Conservation (phyloP, 495 filamentous ascomycete species). For the Niebla homalea region DNA sequence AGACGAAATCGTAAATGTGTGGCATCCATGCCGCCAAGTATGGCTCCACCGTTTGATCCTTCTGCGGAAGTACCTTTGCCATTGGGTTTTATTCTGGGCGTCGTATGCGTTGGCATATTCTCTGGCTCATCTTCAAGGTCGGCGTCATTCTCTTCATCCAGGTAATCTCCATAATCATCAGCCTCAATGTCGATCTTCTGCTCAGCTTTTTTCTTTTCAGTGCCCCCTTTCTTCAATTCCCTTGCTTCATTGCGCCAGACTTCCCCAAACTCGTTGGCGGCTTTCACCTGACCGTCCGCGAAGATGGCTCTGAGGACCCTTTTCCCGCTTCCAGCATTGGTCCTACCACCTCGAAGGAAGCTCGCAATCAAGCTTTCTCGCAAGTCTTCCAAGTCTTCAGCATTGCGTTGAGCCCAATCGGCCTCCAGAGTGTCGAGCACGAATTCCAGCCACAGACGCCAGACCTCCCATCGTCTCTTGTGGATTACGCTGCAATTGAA, state of each 20-base stretch:
- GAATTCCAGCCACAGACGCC: slow-evolving; percentile 69
- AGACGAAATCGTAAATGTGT: slow-evolving; percentile 51
- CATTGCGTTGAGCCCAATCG: slow-evolving; percentile 52
- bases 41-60: slow-evolving; percentile 18
- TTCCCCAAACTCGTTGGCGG: slow-evolving; percentile 41
- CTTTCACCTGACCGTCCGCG: slow-evolving; percentile 39
- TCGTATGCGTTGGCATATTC: neutral
- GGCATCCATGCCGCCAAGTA: slow-evolving; percentile 41
- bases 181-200: slow-evolving; percentile 44
- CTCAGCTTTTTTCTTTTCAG: slow-evolving; percentile 27
- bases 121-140: slow-evolving; percentile 15
- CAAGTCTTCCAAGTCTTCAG: slow-evolving; percentile 20
- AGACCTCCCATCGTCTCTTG: slow-evolving; percentile 61
- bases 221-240: slow-evolving; percentile 21
- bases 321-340: slow-evolving; percentile 28
- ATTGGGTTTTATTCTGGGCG: slow-evolving; percentile 2
- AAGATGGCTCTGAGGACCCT: slow-evolving; percentile 51
- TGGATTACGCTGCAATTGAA: slow-evolving; percentile 77
- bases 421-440: slow-evolving; percentile 65
- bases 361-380: slow-evolving; percentile 41
- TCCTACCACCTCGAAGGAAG: slow-evolving; percentile 32
- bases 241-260: slow-evolving; percentile 49
- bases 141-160: slow-evolving; percentile 30
- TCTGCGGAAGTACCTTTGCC: neutral
- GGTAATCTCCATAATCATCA: slow-evolving; percentile 45